Evolutionary conservation across 129 eudicot genomes (phyloP).

Genomic region (Flaveria ramosissima): DNA sequence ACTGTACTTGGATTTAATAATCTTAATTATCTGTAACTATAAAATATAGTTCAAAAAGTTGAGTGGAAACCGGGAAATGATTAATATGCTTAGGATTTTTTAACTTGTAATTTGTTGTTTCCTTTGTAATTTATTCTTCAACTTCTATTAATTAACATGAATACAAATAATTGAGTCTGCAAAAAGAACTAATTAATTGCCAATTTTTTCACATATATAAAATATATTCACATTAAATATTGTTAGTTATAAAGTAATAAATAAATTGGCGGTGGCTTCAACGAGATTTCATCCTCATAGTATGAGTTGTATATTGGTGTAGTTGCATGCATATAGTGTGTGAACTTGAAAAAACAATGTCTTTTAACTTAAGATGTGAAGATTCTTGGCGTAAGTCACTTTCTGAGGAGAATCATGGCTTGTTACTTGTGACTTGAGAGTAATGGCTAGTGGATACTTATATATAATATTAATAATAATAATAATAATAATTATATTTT

Average conservation of each 20-base stretch:
- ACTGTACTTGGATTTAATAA: not conserved
- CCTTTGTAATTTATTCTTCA: constrained; percentile 18
- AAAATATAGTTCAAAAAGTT: not conserved
- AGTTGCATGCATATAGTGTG: constrained; percentile 43
- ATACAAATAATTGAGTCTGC: constrained; percentile 8
- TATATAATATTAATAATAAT: too few relatives aligned
- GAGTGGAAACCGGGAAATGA: constrained; percentile 23
- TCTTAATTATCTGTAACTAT: not conserved
- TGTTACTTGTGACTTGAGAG: too few relatives aligned
- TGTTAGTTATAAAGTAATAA: constrained; percentile 19
- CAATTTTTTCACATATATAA: not conserved
- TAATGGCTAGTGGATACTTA: too few relatives aligned
- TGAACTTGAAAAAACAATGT: constrained; percentile 22
- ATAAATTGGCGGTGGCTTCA: constrained; percentile 37
- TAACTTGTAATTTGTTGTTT: constrained; percentile 26
- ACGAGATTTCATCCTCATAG: constrained; percentile 24
- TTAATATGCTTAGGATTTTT: constrained; percentile 11
- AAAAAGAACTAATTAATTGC: not conserved
- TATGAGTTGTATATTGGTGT: constrained; percentile 40
- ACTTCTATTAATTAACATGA: not conserved
- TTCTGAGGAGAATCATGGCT: too few relatives aligned
- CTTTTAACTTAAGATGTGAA: too few relatives aligned
- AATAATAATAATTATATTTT: too few relatives aligned
- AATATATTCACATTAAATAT: not conserved
- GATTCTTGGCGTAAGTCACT: too few relatives aligned